Evolutionary conservation across 2,329 filamentous ascomycete species (phyloP), one percentile per base, ranked within the genome.

Genomic region (Colletotrichum liaoningense): DNA sequence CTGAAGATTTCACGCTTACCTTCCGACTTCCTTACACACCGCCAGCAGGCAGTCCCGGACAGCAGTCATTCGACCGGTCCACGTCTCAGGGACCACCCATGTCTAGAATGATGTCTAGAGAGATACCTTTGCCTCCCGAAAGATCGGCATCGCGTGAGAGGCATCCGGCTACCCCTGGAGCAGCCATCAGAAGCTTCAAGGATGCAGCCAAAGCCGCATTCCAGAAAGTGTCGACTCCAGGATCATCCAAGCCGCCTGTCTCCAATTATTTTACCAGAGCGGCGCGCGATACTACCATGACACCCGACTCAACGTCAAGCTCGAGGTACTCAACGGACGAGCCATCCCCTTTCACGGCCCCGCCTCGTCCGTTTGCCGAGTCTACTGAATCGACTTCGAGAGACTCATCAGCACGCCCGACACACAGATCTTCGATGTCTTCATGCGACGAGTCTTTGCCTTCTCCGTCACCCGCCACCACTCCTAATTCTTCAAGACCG

Each of bases 401-500:
- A 35, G 63, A 75, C n/a, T 73, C 71, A 0, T 75, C 73, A 14
- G 67, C 66, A 19, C 69, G 73, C 19, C 73, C 70, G 1, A 75
- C 73, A 3, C 57, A 74, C 3, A 56, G 73, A 4, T 76, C 74
- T 1, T 76, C 74, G 12, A 55, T 73, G 26, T 83, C 83, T 4
- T 81, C 80, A 63, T 83, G 81, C 1, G 84, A 85, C 4, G 83
- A 81, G 5, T 78, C 54, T 0, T 42, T 82, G 14, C 82, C 80
- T 22, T 82, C 83, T 6, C 68, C 79, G 0, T 82, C 83, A 1
- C 76, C 76, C 8, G 77, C 80, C 22, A 83, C 83, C 67, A 86
- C 84, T 5, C 84, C 84, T 0, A 79, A 83, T 66, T 83, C 81
- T 0, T 84, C 84, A 1, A 80, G 83, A 14, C 82, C 84, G 0